phyloP scores from a whole-genome alignment of 164 flowering plant species.

The Cinnamomum chago region DNA sequence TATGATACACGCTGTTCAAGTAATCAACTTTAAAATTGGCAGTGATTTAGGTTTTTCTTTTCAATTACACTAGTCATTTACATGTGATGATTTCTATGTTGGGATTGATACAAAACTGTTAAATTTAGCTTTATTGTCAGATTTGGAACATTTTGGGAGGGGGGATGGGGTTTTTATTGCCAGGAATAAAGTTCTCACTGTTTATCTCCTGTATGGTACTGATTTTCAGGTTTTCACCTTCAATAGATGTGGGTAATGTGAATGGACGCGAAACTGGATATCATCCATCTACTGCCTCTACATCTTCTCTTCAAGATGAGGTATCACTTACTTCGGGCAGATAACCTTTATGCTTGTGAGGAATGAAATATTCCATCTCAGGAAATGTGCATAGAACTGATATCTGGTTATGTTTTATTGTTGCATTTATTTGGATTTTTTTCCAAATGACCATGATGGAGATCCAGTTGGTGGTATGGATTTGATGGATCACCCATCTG shows the following conservation, averaged over 20 bases:
- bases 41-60: too few relatives aligned
- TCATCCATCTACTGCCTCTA: constrained; percentile 46
- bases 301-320: constrained; percentile 81
- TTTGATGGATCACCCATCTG: too few relatives aligned
- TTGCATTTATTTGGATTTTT: neutral
- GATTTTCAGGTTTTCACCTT: constrained; percentile 40
- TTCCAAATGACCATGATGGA: too few relatives aligned
- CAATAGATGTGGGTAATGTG: constrained; percentile 53
- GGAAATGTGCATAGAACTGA: neutral
- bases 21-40: too few relatives aligned
- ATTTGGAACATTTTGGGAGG: too few relatives aligned
- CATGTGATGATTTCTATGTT: too few relatives aligned
- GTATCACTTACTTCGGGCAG: constrained; percentile 24
- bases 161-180: neutral
- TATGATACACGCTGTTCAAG: too few relatives aligned
- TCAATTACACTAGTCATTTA: too few relatives aligned
- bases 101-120: too few relatives aligned
- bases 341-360: constrained; percentile 2
- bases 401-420: neutral
- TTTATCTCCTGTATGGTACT: neutral
- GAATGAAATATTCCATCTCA: neutral
- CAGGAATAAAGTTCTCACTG: neutral
- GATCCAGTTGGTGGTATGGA: too few relatives aligned
- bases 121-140: too few relatives aligned
- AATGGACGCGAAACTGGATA: constrained; percentile 36